phyloP scores from a whole-genome alignment of 495 filamentous ascomycete genomes.

The Podospora pseudocomata region DNA sequence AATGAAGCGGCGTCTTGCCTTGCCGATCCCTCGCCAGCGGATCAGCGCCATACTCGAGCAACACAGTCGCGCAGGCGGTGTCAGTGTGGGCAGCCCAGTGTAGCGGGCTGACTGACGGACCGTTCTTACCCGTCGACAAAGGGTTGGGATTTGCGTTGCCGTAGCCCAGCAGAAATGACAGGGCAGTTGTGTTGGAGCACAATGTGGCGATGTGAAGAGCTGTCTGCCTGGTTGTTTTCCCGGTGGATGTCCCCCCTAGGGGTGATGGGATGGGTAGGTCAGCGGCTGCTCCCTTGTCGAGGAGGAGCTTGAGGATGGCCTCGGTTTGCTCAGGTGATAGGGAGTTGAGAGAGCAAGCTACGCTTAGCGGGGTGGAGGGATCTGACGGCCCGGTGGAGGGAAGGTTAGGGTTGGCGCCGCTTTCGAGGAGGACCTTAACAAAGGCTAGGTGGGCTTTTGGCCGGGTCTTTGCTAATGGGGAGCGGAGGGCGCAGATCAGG shows the following conservation, averaged over 20 bases:
- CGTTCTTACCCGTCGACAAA: not conserved
- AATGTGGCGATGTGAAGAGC: slow-evolving; percentile 25
- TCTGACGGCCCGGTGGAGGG: not conserved
- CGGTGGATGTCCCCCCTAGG: not conserved
- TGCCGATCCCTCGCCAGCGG: slow-evolving; percentile 9
- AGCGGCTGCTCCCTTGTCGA: slow-evolving; percentile 18
- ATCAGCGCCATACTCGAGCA: slow-evolving; percentile 20
- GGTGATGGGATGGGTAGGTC: slow-evolving; percentile 7
- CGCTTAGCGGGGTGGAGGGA: slow-evolving; percentile 8
- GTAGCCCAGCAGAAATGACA: slow-evolving; percentile 16
- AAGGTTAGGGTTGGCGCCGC: slow-evolving; percentile 20
- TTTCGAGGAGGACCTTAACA: slow-evolving; percentile 23
- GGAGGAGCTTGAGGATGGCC: slow-evolving; percentile 16
- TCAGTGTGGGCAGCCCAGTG: slow-evolving; percentile 22
- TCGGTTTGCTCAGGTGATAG: not conserved
- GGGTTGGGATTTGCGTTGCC: slow-evolving; percentile 21
- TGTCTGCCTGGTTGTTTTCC: slow-evolving; percentile 4
- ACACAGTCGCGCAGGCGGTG: not conserved
- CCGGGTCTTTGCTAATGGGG: not conserved
- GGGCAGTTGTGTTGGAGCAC: slow-evolving; percentile 11
- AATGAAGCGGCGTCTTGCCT: slow-evolving; percentile 22
- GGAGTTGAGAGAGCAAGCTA: slow-evolving; percentile 12
- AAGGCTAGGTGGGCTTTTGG: slow-evolving; percentile 21
- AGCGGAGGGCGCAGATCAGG: slow-evolving; percentile 16
- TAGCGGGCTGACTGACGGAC: slow-evolving; percentile 16